Evolutionary conservation across 192 early-diverging fungal genomes (phyloP).

Genomic region (Piromyces finnis): DNA sequence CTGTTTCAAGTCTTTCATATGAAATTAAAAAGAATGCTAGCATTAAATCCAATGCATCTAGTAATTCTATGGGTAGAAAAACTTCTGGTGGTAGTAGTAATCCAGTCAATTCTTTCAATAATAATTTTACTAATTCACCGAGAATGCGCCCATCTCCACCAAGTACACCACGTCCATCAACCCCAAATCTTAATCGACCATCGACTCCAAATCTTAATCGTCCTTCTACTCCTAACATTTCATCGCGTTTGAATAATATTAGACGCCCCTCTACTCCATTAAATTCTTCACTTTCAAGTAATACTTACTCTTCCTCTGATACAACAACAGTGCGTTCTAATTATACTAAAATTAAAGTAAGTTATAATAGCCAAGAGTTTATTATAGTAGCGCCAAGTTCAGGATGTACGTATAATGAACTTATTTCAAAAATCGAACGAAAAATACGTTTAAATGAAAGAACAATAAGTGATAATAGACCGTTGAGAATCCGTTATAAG

Average conservation of each 20-base stretch:
- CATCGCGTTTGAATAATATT: not conserved
- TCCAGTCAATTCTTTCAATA: not conserved
- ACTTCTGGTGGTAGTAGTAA: too few species aligned
- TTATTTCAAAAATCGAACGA: constrained; percentile 66
- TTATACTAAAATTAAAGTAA: constrained; percentile 66
- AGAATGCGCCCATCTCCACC: not conserved
- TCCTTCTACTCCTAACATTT: not conserved
- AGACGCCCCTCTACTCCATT: constrained; percentile 4
- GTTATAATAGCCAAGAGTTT: constrained; percentile 76
- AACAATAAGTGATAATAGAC: constrained; percentile 15
- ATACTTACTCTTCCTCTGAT: constrained; percentile 6
- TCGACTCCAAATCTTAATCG: not conserved
- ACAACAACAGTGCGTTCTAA: constrained; percentile 10
- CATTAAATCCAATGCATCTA: not conserved
- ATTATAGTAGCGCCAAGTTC: constrained; percentile 61
- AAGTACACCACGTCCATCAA: not conserved
- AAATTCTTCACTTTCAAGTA: constrained; percentile 6
- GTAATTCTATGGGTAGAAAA: not conserved
- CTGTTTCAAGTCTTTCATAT: not conserved
- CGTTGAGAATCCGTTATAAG: constrained; percentile 63
- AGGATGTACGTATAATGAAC: constrained; percentile 52
- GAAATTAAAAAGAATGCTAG: not conserved
- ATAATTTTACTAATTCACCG: not conserved
- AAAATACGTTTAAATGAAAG: constrained; percentile 67
- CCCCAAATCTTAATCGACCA: not conserved